Evolutionary conservation across 805 yeast species (phyloP).

Genomic region (Hanseniaspora clermontiae): DNA sequence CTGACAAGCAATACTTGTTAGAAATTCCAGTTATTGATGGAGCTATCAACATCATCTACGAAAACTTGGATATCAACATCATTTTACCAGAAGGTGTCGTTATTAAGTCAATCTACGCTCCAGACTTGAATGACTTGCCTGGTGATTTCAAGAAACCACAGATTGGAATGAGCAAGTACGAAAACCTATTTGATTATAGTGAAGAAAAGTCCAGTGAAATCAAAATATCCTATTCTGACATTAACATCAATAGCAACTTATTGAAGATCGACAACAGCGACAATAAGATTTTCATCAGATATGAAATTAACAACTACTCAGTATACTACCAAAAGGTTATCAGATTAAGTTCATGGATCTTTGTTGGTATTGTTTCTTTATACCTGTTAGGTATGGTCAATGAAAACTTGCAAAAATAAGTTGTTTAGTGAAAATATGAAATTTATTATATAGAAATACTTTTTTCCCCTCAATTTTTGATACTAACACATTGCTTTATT

Average conservation of each 20-base stretch:
- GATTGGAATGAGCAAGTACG: conserved; percentile 5
- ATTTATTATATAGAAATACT: neutral
- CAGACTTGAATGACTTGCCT: conserved; percentile 27
- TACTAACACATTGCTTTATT: too few species aligned
- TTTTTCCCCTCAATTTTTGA: too few species aligned
- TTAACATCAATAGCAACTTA: conserved; percentile 10
- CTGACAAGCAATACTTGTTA: conserved; percentile 37
- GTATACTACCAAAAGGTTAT: conserved; percentile 11
- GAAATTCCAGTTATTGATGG: conserved; percentile 64
- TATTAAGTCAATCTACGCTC: conserved; percentile 42
- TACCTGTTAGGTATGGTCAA: conserved; percentile 7
- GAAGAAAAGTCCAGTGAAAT: conserved; percentile 10
- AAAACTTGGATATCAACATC: conserved; percentile 44
- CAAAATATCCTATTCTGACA: conserved; percentile 1
- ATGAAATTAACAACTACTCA: conserved; percentile 2
- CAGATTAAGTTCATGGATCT: conserved; percentile 8
- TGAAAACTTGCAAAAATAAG: conserved; percentile 5
- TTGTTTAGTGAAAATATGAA: neutral
- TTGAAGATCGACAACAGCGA: conserved; percentile 6
- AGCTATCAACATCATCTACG: conserved; percentile 57
- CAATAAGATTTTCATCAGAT: conserved; percentile 7
- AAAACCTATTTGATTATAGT: conserved; percentile 12
- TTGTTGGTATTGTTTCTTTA: conserved; percentile 1
- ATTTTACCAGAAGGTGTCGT: conserved; percentile 82
- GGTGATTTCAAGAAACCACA: conserved; percentile 3